Evolutionary conservation across 2,329 filamentous ascomycete species (phyloP).

Genomic region (Ophiostoma angusticollis): DNA sequence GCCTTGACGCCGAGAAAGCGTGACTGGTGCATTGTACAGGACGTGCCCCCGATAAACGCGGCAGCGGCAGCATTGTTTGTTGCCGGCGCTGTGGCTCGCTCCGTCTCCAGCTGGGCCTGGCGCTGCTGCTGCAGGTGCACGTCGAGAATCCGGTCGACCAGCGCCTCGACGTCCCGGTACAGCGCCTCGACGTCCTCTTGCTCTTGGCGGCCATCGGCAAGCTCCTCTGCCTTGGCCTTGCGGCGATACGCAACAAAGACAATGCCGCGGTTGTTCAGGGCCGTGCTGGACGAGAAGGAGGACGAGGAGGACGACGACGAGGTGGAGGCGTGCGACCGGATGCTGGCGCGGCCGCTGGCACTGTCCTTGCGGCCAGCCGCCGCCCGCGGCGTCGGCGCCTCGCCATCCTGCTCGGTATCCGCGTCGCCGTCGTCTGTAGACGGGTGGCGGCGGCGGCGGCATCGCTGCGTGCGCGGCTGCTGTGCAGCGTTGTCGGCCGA

Average conservation of each 20-base stretch:
- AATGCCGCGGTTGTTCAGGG: slow-evolving; percentile 38
- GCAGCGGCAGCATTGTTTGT: slow-evolving; percentile 3
- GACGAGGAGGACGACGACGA: too few relatives aligned
- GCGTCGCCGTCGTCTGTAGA: slow-evolving; percentile 15
- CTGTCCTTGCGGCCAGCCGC: slow-evolving; percentile 1
- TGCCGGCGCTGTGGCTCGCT: neutral
- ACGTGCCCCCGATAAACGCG: neutral
- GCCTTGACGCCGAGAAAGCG: slow-evolving; percentile 1
- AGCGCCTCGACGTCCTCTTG: slow-evolving; percentile 31
- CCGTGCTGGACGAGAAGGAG: neutral
- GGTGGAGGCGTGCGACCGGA: too few relatives aligned
- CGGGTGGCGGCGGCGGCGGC: slow-evolving; percentile 8
- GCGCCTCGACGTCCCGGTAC: slow-evolving; percentile 35
- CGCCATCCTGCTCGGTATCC: slow-evolving; percentile 15
- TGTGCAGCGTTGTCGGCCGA: neutral
- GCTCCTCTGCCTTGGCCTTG: slow-evolving; percentile 24
- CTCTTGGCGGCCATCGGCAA: slow-evolving; percentile 19
- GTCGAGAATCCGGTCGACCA: slow-evolving; percentile 41
- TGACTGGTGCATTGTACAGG: slow-evolving; percentile 3
- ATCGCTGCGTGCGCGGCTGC: too few relatives aligned
- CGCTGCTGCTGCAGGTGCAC: slow-evolving; percentile 24
- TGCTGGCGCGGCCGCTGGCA: neutral
- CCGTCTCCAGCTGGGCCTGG: slow-evolving; percentile 7
- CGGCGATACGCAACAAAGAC: slow-evolving; percentile 44
- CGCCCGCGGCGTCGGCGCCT: neutral